A percentile compares a stretch with the other conserved stretches of the same genome.
Conservation (phyloP, 2,329 filamentous ascomycete species). For the Trichophyton mentagrophytes region DNA sequence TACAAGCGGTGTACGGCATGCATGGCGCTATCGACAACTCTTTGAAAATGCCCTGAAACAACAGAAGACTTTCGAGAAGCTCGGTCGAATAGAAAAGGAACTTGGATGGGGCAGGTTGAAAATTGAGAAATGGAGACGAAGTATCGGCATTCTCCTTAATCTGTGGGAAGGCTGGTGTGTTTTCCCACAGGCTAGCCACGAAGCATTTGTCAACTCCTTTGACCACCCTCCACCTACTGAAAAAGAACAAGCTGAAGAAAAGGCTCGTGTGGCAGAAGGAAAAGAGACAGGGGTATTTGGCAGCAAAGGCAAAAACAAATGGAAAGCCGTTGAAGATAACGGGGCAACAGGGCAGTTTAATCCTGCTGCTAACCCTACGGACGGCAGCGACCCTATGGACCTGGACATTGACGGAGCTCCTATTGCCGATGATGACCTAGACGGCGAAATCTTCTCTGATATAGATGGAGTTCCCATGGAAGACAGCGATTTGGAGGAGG, state of each 20-base stretch:
- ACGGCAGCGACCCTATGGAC: slow-evolving; percentile 13
- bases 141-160: slow-evolving; percentile 53
- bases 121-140: slow-evolving; percentile 73
- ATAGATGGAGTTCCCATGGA: slow-evolving; percentile 36
- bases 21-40: slow-evolving; percentile 73
- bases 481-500: slow-evolving; percentile 38
- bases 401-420: slow-evolving; percentile 22
- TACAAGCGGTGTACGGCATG: slow-evolving; percentile 64
- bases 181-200: slow-evolving; percentile 62
- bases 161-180: slow-evolving; percentile 55
- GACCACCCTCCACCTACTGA: slow-evolving; percentile 52
- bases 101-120: slow-evolving; percentile 68
- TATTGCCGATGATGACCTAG: slow-evolving; percentile 26
- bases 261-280: slow-evolving; percentile 31
- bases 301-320: slow-evolving; percentile 32
- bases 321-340: slow-evolving; percentile 37
- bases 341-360: slow-evolving; percentile 14
- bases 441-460: slow-evolving; percentile 31
- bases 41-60: slow-evolving; percentile 61
- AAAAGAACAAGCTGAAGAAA: slow-evolving; percentile 33
- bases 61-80: slow-evolving; percentile 57
- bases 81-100: slow-evolving; percentile 61
- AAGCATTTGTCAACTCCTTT: slow-evolving; percentile 57
- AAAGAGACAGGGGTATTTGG: slow-evolving; percentile 24
- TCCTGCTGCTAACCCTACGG: slow-evolving; percentile 1